Evolutionary conservation across 805 yeast species (phyloP).

Genomic region (Saturnispora gosingensis): DNA sequence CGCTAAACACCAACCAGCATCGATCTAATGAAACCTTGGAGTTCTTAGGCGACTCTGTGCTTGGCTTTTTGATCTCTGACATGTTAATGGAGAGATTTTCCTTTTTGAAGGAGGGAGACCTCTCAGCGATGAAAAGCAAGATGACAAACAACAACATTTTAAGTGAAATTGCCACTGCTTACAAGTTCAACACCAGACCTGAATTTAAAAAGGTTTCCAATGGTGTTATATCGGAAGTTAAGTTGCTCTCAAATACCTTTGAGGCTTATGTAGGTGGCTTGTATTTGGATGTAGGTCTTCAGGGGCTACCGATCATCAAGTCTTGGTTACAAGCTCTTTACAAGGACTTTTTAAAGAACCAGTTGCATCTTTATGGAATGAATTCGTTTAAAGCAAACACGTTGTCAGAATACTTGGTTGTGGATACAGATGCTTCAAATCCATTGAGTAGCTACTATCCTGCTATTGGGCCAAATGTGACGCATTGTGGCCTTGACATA

Average conservation of each 20-base stretch:
- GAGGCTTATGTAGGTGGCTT: slow-evolving; percentile 6
- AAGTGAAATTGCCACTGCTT: slow-evolving; percentile 1
- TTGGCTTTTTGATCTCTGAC: slow-evolving; percentile 1
- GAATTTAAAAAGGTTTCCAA: not conserved
- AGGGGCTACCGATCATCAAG: not conserved
- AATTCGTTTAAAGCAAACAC: not conserved
- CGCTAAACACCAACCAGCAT: not conserved
- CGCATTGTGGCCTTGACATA: not conserved
- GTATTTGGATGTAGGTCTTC: not conserved
- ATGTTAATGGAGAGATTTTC: not conserved
- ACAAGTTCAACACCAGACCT: not conserved
- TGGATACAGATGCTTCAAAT: not conserved
- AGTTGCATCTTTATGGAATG: not conserved
- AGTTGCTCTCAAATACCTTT: slow-evolving; percentile 3
- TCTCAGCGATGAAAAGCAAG: not conserved
- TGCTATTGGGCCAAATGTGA: not conserved
- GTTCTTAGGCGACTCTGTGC: slow-evolving; percentile 2
- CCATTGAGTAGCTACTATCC: not conserved
- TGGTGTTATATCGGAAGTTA: not conserved
- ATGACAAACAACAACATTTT: slow-evolving; percentile 3
- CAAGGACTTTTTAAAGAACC: not conserved
- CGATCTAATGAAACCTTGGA: not conserved
- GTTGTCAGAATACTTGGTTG: not conserved
- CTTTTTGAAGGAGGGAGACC: not conserved
- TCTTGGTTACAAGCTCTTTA: not conserved